These are phyloP conservation scores for Saraca asoca DNA, from an alignment of 331 rosid species.

Conservation along the genomic window DNA sequence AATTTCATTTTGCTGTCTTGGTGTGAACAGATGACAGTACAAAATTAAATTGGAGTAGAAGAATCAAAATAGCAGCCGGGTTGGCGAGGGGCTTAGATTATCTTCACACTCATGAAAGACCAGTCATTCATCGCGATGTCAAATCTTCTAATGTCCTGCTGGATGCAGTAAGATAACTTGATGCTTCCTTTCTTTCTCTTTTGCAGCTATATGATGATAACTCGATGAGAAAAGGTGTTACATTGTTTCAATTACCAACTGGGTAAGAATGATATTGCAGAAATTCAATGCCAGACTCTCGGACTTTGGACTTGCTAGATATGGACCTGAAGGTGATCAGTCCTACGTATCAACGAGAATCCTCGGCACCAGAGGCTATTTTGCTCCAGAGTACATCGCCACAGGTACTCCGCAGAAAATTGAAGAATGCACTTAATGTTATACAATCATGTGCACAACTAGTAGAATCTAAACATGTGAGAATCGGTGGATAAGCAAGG, in stretches of 20 bases:
- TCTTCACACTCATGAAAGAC: slow-evolving; percentile 40
- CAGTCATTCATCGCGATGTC: slow-evolving; percentile 49
- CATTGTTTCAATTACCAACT: slow-evolving; percentile 2
- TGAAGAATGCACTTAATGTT: too few relatives aligned
- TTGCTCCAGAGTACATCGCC: slow-evolving; percentile 45
- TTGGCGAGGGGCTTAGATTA: slow-evolving; percentile 42
- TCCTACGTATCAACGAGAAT: slow-evolving; percentile 41
- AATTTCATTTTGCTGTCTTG: not conserved
- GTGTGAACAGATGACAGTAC: slow-evolving; percentile 23
- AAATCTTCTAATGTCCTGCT: slow-evolving; percentile 49
- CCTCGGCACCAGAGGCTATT: slow-evolving; percentile 53
- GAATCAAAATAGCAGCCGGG: slow-evolving; percentile 46
- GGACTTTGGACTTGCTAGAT: slow-evolving; percentile 51
- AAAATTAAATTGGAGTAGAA: slow-evolving; percentile 43
- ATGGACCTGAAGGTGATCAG: slow-evolving; percentile 45
- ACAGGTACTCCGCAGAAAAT: slow-evolving; percentile 33
- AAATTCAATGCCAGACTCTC: slow-evolving; percentile 47
- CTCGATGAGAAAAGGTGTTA: not conserved
- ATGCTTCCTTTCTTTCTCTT: not conserved
- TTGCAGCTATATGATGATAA: slow-evolving; percentile 2
- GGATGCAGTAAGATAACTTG: slow-evolving; percentile 40
- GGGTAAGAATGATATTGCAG: slow-evolving; percentile 32
- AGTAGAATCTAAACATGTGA: too few relatives aligned
- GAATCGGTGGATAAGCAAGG: too few relatives aligned
- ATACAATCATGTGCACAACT: too few relatives aligned